Conservation (phyloP, 225 moss, liverwort and hornwort genomes). For the Physcomitrellopsis africana region DNA sequence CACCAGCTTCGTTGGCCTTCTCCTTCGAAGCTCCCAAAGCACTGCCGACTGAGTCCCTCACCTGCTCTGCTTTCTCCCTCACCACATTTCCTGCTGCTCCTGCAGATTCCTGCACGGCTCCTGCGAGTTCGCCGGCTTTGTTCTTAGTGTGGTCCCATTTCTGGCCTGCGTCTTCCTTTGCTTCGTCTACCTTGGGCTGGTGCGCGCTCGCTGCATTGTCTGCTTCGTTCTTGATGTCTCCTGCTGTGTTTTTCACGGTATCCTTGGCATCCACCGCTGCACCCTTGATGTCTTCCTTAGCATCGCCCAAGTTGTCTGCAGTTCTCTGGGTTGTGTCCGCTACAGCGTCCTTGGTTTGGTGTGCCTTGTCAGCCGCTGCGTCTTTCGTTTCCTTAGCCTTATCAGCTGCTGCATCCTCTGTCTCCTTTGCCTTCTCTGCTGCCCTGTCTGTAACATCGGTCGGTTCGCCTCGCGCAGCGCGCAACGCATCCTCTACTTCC, state of each 20-base stretch:
- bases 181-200: conserved; percentile 40
- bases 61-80: conserved; percentile 49
- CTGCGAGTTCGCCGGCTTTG: conserved; percentile 40
- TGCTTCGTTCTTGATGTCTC: conserved; percentile 45
- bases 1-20: conserved; percentile 47
- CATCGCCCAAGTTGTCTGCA: conserved; percentile 30
- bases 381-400: conserved; percentile 29
- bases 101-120: conserved; percentile 38
- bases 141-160: conserved; percentile 45
- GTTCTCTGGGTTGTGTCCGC: conserved; percentile 21
- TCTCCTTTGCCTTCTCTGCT: conserved; percentile 9
- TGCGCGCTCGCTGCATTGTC: conserved; percentile 33
- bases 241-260: conserved; percentile 37
- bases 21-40: conserved; percentile 44
- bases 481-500: conserved; percentile 7
- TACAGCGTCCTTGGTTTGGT: conserved; percentile 27
- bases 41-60: conserved; percentile 35
- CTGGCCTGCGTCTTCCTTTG: conserved; percentile 38
- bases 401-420: neutral
- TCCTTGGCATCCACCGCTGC: conserved; percentile 37
- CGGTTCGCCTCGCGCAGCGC: neutral
- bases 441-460: conserved; percentile 4
- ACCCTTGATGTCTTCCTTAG: conserved; percentile 34
- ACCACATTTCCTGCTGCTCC: conserved; percentile 48
- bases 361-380: neutral